Evolutionary conservation across 768 basidiomycete species (phyloP).

Genomic region (Astraeus odoratus): DNA sequence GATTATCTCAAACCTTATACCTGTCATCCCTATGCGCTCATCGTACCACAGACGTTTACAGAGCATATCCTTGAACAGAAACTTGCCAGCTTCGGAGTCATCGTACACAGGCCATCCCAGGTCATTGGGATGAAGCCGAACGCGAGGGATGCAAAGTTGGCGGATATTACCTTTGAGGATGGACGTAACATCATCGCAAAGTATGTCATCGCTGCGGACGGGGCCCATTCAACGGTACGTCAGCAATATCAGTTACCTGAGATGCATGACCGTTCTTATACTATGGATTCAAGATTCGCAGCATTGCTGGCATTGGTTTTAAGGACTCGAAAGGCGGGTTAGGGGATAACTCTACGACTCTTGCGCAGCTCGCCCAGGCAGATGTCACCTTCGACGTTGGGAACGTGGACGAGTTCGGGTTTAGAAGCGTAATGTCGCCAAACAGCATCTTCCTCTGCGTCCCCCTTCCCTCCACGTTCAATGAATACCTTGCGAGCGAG

Average conservation of each 20-base stretch:
- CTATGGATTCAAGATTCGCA: slow-evolving; percentile 32
- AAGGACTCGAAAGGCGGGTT: slow-evolving; percentile 32
- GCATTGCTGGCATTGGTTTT: slow-evolving; percentile 36
- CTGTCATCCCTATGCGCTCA: slow-evolving; percentile 35
- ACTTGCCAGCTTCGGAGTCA: slow-evolving; percentile 26
- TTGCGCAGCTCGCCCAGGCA: slow-evolving; percentile 39
- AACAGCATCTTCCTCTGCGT: slow-evolving; percentile 30
- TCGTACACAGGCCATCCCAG: slow-evolving; percentile 32
- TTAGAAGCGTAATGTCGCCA: slow-evolving; percentile 19
- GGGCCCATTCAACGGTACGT: slow-evolving; percentile 38
- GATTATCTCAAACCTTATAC: slow-evolving; percentile 25
- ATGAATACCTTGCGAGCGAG: slow-evolving; percentile 7
- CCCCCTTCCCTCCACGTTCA: slow-evolving; percentile 28
- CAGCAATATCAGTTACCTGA: not conserved
- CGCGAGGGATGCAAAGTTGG: slow-evolving; percentile 19
- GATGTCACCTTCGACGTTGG: slow-evolving; percentile 33
- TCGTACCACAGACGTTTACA: slow-evolving; percentile 38
- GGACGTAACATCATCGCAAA: slow-evolving; percentile 36
- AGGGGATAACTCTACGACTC: slow-evolving; percentile 19
- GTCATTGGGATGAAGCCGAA: slow-evolving; percentile 32
- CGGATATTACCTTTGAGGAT: slow-evolving; percentile 40
- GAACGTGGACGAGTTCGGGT: not conserved
- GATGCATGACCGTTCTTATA: not conserved
- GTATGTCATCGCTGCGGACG: slow-evolving; percentile 48
- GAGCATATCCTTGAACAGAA: slow-evolving; percentile 34